phyloP scores from a whole-genome alignment of 768 basidiomycete species.

The Amanita exitialis region DNA sequence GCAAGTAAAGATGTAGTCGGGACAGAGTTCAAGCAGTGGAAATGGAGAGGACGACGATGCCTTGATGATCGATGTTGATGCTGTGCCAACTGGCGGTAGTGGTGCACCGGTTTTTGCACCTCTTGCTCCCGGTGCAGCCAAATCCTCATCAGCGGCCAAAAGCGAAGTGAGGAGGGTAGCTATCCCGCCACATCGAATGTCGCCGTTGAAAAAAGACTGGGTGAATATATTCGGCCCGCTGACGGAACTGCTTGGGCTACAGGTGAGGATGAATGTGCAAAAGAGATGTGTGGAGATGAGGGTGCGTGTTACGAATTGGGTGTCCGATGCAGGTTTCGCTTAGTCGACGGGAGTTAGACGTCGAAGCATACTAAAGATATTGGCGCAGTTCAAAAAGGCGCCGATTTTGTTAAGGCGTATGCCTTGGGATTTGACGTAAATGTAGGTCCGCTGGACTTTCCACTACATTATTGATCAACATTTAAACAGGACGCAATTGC shows the following conservation, averaged over 20 bases:
- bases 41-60: slow-evolving; percentile 3
- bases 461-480: background rate
- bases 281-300: slow-evolving; percentile 86
- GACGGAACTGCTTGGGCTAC: slow-evolving; percentile 88
- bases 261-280: slow-evolving; percentile 95
- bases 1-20: background rate
- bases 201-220: slow-evolving; percentile 95
- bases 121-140: slow-evolving; percentile 42
- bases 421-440: slow-evolving; percentile 93
- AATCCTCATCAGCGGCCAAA: slow-evolving; percentile 67
- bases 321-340: background rate
- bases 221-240: slow-evolving; percentile 90
- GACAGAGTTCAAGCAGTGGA: background rate
- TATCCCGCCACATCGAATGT: slow-evolving; percentile 96
- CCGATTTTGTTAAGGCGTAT: slow-evolving; percentile 94
- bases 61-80: slow-evolving; percentile 42
- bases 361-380: slow-evolving; percentile 92
- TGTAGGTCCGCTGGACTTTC: slow-evolving; percentile 28
- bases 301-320: slow-evolving; percentile 37
- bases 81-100: slow-evolving; percentile 50
- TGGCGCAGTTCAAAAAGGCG: slow-evolving; percentile 91
- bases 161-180: slow-evolving; percentile 84
- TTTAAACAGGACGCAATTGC: slow-evolving; percentile 80
- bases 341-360: slow-evolving; percentile 39
- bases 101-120: slow-evolving; percentile 31